Base-by-base conservation (phyloP, 1,284 basidiomycete genomes). In the Rhizoctonia solani region DNA sequence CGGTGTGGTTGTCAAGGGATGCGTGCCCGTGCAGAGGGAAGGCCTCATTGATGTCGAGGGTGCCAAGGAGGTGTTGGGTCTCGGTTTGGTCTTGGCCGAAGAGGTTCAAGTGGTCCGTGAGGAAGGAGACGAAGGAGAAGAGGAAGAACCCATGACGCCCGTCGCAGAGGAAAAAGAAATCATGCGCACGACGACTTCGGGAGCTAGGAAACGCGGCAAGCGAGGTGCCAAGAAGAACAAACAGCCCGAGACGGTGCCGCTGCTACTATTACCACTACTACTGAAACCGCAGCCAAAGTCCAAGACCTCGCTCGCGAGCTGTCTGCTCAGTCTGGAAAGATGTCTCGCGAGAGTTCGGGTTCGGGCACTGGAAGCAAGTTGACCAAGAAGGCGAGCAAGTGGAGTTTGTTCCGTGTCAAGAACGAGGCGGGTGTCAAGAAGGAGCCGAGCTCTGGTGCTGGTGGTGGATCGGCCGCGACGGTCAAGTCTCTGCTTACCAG, bases 311-410 rank as follows among this genome's bases (percentile, higher is more conserved):
- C n/a, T n/a, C n/a, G n/a, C n/a, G n/a, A n/a, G n/a, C n/a, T n/a
- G n/a, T n/a, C n/a, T n/a, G n/a, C n/a, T n/a, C n/a, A n/a, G n/a
- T n/a, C n/a, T n/a, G n/a, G n/a, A n/a, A n/a, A n/a, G n/a, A n/a
- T n/a, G n/a, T n/a, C n/a, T 92, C 2, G 82, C 82, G 54, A 92
- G 89, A 0, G 91, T 89, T 3, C 91, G 95, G 75, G 82, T 85
- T 6, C 82, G 95, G 30, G 93, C 90, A 14, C 83, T 93, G 69
- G 91, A 95, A 78, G 63, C 67, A 68, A 74, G 37, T 82, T 85
- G 61, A 80, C 79, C 58, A 92, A 91, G 82, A 92, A 91, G 79
- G 78, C 87, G 63, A 88, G 86, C 50, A 90, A 87, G 75, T 92
- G 89, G 89, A 90, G 88, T 65, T 80, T 84, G 65, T 89, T 92